Percentiles rank a stretch among this genome's conserved stretches.
Conservation (phyloP, 768 basidiomycete species). For the Hirschioporus abietinus region DNA sequence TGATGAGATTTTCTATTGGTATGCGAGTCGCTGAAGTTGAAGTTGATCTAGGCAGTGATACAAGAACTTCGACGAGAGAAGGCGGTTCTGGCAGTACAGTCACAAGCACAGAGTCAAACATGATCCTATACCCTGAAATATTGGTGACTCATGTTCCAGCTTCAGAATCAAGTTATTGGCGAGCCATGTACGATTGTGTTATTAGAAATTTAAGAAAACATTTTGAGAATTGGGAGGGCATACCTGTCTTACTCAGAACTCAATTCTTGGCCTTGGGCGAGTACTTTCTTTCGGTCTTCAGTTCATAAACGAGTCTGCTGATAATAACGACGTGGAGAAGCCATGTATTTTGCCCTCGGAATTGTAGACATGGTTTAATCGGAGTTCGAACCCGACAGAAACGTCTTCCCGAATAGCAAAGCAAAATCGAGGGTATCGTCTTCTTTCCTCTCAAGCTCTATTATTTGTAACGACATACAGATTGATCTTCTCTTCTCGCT, state of each 20-base stretch:
- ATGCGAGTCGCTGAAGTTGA: conserved; percentile 6
- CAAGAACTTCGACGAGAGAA: conserved; percentile 78
- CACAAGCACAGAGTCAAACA: neutral
- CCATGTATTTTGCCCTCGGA: too few relatives aligned
- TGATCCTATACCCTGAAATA: neutral
- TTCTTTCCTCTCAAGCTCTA: too few relatives aligned
- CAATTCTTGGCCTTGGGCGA: too few relatives aligned
- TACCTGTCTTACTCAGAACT: too few relatives aligned
- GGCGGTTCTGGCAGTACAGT: conserved; percentile 31
- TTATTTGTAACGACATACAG: neutral
- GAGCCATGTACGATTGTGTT: neutral
- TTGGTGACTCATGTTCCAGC: neutral
- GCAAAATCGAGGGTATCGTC: too few relatives aligned
- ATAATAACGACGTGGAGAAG: too few relatives aligned
- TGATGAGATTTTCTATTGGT: conserved; percentile 14
- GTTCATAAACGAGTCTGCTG: too few relatives aligned
- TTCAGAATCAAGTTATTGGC: neutral
- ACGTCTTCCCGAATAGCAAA: too few relatives aligned
- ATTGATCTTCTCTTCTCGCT: neutral
- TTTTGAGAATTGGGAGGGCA: neutral
- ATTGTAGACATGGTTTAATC: too few relatives aligned
- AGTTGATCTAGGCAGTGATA: conserved; percentile 59
- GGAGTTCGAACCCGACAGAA: too few relatives aligned
- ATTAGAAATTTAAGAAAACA: neutral
- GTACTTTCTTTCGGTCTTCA: too few relatives aligned